Evolutionary conservation across 75 land plant species (phyloP).

Genomic region (Cupressus sempervirens): DNA sequence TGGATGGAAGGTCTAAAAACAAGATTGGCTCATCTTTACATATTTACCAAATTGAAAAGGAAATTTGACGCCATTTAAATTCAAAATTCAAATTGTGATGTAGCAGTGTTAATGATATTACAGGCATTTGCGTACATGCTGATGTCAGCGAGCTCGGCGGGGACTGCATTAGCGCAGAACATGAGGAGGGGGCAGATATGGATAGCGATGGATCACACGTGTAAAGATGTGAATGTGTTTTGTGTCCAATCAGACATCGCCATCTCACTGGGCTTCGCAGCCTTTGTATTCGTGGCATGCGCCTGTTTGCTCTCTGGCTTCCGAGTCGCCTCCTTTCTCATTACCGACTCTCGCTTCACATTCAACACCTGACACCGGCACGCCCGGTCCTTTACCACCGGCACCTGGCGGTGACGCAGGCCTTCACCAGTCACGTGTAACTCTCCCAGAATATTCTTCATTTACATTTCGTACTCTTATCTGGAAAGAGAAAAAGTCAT

Average conservation of each 20-base stretch:
- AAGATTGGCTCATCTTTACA: no score
- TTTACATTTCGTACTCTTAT: no score
- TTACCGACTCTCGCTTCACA: conserved; percentile 50
- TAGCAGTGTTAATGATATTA: no score
- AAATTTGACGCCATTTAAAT: no score
- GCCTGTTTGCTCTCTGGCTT: conserved; percentile 68
- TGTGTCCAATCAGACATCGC: conserved; percentile 67
- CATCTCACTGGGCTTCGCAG: conserved; percentile 64
- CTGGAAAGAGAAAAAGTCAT: no score
- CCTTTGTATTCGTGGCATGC: conserved; percentile 60
- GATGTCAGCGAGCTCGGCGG: conserved; percentile 63
- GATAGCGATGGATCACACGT: conserved; percentile 15
- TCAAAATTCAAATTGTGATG: no score
- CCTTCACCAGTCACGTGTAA: neutral
- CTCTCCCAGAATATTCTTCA: no score
- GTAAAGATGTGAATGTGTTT: conserved; percentile 33
- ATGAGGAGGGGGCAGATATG: conserved; percentile 37
- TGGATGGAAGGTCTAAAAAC: no score
- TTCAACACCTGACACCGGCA: neutral
- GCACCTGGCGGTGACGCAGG: neutral
- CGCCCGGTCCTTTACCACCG: neutral
- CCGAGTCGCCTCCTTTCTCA: conserved; percentile 46
- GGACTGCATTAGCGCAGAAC: conserved; percentile 47
- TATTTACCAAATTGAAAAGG: no score
- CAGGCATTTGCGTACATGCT: conserved; percentile 76